These are phyloP conservation scores for Ambrosiella xylebori DNA, from an alignment of 2,329 filamentous ascomycete species.

Conservation along the genomic window DNA sequence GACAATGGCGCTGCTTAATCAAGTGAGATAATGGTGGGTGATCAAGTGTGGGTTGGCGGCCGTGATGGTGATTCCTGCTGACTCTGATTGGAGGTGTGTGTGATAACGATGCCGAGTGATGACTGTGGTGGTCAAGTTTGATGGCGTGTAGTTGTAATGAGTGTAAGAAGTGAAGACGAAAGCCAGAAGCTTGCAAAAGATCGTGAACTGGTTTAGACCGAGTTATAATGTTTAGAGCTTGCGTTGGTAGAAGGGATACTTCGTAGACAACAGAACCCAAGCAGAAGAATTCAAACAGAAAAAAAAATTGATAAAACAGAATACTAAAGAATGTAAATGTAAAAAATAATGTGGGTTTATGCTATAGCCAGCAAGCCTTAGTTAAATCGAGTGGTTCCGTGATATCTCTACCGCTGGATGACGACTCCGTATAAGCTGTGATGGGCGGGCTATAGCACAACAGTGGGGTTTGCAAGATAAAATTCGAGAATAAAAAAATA, in stretches of 20 bases:
- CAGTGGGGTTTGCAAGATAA: background rate
- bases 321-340: background rate
- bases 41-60: background rate
- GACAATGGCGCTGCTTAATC: background rate
- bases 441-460: background rate
- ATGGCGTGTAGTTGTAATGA: background rate
- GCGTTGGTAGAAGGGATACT: background rate
- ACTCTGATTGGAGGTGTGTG: background rate
- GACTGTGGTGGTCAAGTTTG: background rate
- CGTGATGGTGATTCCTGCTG: background rate
- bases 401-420: conserved; percentile 1
- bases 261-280: background rate
- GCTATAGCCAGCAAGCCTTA: background rate
- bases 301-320: background rate
- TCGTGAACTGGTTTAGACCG: background rate
- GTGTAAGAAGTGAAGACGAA: background rate
- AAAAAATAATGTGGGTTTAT: background rate
- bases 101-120: background rate
- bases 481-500: background rate
- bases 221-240: background rate
- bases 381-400: background rate
- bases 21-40: background rate
- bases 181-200: background rate
- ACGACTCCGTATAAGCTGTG: background rate
- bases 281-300: background rate